phyloP scores from a whole-genome alignment of 2,329 filamentous ascomycete species.

The Botrytis fragariae region DNA sequence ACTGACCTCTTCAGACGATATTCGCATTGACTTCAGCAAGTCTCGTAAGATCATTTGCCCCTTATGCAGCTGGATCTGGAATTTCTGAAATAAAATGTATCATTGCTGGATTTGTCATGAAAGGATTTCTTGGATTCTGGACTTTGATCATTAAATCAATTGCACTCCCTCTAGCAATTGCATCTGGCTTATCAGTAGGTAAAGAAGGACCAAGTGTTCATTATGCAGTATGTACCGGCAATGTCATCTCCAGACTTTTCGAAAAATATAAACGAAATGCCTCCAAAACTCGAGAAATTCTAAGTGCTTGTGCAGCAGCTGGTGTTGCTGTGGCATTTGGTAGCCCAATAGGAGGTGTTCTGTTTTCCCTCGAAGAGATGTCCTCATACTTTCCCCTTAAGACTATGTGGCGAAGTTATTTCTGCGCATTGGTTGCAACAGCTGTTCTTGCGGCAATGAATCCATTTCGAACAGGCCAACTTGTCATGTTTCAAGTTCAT shows the following conservation, averaged over 20 bases:
- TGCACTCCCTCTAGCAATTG: conserved; percentile 85
- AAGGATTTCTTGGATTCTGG: conserved; percentile 89
- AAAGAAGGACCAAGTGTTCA: conserved; percentile 99
- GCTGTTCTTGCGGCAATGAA: conserved; percentile 94
- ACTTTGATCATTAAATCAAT: conserved; percentile 94
- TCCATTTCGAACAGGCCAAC: conserved; percentile 90
- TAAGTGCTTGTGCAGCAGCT: conserved; percentile 91
- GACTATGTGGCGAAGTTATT: conserved; percentile 97
- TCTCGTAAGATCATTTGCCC: conserved; percentile 87
- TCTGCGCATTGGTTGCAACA: conserved; percentile 93
- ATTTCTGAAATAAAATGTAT: conserved; percentile 99
- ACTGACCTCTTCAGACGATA: conserved; percentile 51
- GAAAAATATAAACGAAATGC: conserved; percentile 89
- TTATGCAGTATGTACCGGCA: conserved; percentile 95
- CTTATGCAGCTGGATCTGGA: conserved; percentile 92
- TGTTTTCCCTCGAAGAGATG: conserved; percentile 98
- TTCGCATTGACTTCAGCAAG: conserved; percentile 81
- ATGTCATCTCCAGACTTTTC: conserved; percentile 91
- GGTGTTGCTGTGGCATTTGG: conserved; percentile 97
- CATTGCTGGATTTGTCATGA: conserved; percentile 98
- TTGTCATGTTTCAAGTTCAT: conserved; percentile 98
- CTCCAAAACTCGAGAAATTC: conserved; percentile 89
- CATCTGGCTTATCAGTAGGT: conserved; percentile 88
- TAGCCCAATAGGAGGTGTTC: conserved; percentile 91
- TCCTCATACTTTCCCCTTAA: conserved; percentile 94